Percentiles rank a stretch among this genome's conserved stretches.
phyloP scores from a whole-genome alignment of 441 rosid species.

The Croton setiger region DNA sequence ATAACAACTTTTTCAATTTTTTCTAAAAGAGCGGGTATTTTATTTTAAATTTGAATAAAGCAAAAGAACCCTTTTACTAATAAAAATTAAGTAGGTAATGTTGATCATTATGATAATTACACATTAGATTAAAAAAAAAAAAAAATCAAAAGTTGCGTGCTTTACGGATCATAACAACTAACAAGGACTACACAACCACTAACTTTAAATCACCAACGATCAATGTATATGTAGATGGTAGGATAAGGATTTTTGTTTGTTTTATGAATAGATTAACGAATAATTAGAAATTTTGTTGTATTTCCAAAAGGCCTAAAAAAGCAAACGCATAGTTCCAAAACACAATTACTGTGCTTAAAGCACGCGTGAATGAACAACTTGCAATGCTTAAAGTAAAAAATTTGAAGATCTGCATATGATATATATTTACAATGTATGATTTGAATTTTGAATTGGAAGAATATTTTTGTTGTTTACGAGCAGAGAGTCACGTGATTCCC shows the following conservation, averaged over 20 bases:
- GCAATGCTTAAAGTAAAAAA: too few relatives aligned
- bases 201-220: neutral
- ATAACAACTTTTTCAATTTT: too few relatives aligned
- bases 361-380: conserved; percentile 4
- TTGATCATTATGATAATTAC: neutral
- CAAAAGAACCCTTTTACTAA: neutral
- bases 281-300: too few relatives aligned
- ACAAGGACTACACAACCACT: neutral
- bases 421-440: too few relatives aligned
- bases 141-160: neutral
- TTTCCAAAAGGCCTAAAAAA: neutral
- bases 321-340: neutral
- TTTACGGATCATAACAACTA: neutral
- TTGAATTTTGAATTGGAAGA: too few relatives aligned
- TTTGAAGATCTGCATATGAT: too few relatives aligned
- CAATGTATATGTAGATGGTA: neutral
- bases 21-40: too few relatives aligned
- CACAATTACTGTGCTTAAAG: neutral
- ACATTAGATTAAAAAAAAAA: too few relatives aligned
- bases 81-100: neutral
- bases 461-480: too few relatives aligned
- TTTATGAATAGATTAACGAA: neutral
- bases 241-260: neutral
- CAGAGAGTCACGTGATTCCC: neutral
- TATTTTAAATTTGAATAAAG: too few relatives aligned